These are phyloP conservation scores for Xylaria arbuscula DNA, from an alignment of 2,329 filamentous ascomycete genomes.

Conservation along the genomic window DNA sequence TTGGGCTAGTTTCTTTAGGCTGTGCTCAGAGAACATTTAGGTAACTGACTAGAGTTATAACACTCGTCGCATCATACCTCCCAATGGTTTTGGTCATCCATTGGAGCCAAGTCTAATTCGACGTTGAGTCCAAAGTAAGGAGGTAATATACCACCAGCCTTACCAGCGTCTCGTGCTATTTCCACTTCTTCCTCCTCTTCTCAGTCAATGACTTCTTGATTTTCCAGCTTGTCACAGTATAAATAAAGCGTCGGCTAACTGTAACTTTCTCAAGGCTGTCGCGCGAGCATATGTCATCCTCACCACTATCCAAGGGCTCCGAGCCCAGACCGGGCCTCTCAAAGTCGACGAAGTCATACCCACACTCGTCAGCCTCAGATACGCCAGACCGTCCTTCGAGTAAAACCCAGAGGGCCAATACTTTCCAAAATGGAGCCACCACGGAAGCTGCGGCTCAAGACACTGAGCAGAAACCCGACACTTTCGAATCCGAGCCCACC, in stretches of 20 bases:
- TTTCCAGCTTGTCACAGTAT: background rate
- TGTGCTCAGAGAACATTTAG: background rate
- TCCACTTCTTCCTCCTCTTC: background rate
- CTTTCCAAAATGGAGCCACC: slow-evolving; percentile 56
- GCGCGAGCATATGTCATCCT: slow-evolving; percentile 44
- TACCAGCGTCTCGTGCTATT: slow-evolving; percentile 12
- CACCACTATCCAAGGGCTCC: slow-evolving; percentile 42
- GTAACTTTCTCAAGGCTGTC: slow-evolving; percentile 29
- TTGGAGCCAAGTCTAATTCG: slow-evolving; percentile 5
- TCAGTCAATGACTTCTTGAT: background rate
- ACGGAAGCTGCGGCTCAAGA: slow-evolving; percentile 45
- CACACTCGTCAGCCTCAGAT: slow-evolving; percentile 43
- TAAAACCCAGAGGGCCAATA: slow-evolving; percentile 59
- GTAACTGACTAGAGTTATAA: slow-evolving; percentile 12
- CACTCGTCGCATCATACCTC: background rate
- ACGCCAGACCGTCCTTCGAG: slow-evolving; percentile 48
- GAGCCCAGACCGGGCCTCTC: slow-evolving; percentile 45
- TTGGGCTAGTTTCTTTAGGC: background rate
- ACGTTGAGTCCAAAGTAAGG: slow-evolving; percentile 22
- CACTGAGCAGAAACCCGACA: slow-evolving; percentile 53
- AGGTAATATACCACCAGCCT: slow-evolving; percentile 22
- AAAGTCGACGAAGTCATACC: slow-evolving; percentile 46
- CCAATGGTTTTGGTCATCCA: slow-evolving; percentile 30
- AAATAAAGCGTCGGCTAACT: slow-evolving; percentile 27
- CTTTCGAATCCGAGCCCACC: slow-evolving; percentile 61